A percentile compares a stretch with the other conserved stretches of the same genome.
Evolutionary conservation across 441 rosid genomes (phyloP).

Genomic region (Biscutella laevigata): DNA sequence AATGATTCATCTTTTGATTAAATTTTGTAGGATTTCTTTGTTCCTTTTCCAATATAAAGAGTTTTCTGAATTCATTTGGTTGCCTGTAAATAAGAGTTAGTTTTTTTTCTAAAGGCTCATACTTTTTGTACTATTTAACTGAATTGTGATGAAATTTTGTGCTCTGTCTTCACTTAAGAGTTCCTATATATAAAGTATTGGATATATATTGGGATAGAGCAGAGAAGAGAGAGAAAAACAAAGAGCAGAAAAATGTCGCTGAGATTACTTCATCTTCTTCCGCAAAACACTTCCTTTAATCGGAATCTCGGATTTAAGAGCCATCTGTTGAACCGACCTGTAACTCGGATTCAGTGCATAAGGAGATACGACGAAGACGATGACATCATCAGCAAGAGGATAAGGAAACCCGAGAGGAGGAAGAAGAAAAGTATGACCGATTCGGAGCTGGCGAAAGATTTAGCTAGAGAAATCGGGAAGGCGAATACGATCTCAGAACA

Average conservation of each 20-base stretch:
- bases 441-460: slow-evolving; percentile 49
- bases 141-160: too few species aligned
- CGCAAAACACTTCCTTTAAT: slow-evolving; percentile 8
- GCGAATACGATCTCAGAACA: slow-evolving; percentile 37
- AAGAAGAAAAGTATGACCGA: slow-evolving; percentile 26
- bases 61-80: too few species aligned
- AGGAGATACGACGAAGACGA: slow-evolving; percentile 18
- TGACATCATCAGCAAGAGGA: slow-evolving; percentile 17
- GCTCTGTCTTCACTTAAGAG: too few species aligned
- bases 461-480: slow-evolving; percentile 49
- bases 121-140: too few species aligned
- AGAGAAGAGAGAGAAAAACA: neutral
- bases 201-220: too few species aligned
- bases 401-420: slow-evolving; percentile 24
- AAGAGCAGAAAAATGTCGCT: slow-evolving; percentile 13
- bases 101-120: too few species aligned
- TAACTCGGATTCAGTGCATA: slow-evolving; percentile 10
- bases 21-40: neutral
- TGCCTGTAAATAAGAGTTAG: too few species aligned
- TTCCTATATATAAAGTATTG: too few species aligned
- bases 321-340: slow-evolving; percentile 9
- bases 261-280: slow-evolving; percentile 19
- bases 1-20: neutral
- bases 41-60: neutral
- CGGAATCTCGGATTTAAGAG: slow-evolving; percentile 13